phyloP scores from a whole-genome alignment of 257 asterid genomes.

The Linderniella brevidens region DNA sequence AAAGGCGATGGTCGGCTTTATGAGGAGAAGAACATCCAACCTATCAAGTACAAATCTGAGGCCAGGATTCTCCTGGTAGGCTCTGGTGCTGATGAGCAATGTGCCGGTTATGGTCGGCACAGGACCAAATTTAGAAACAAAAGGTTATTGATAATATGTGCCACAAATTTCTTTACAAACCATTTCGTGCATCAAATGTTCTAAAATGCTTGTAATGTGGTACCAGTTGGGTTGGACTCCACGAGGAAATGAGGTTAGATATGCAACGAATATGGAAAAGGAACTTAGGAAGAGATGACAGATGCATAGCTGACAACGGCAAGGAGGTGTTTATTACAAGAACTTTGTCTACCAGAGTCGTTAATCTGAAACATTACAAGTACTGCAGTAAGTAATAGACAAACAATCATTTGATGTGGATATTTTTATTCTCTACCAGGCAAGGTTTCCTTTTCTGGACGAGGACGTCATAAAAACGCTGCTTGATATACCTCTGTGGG shows the following conservation, averaged over 20 bases:
- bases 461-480: slow-evolving; percentile 72
- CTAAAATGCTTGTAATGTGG: slow-evolving; percentile 8
- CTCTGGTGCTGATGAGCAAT: slow-evolving; percentile 96
- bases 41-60: slow-evolving; percentile 42
- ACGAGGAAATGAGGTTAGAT: slow-evolving; percentile 87
- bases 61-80: slow-evolving; percentile 85
- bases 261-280: slow-evolving; percentile 98
- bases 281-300: slow-evolving; percentile 93
- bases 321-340: slow-evolving; percentile 51
- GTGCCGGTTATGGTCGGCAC: slow-evolving; percentile 99
- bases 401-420: neutral
- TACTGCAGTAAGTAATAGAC: no score
- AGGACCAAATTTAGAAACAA: slow-evolving; percentile 67
- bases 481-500: slow-evolving; percentile 89
- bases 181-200: neutral
- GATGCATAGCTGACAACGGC: slow-evolving; percentile 80
- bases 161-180: neutral
- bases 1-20: slow-evolving; percentile 75
- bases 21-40: slow-evolving; percentile 19
- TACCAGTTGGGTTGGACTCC: slow-evolving; percentile 71
- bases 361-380: neutral
- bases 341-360: slow-evolving; percentile 2
- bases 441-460: slow-evolving; percentile 87
- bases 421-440: slow-evolving; percentile 23
- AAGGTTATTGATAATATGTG: slow-evolving; percentile 23